Conservation (phyloP, 805 yeast species). For the Yarrowia sp. region DNA sequence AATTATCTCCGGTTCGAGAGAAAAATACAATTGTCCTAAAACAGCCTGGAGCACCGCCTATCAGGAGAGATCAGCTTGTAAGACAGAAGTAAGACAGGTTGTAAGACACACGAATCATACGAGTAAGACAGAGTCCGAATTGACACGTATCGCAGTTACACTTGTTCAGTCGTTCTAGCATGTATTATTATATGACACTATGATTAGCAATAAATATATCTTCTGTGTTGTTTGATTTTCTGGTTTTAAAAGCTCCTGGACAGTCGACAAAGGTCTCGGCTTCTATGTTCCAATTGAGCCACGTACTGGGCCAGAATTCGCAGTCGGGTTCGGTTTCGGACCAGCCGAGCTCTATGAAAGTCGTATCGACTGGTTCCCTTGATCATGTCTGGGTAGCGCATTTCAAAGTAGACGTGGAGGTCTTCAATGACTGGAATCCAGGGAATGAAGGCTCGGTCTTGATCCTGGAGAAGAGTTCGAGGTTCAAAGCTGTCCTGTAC, state of each 20-base stretch:
- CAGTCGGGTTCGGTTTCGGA: conserved; percentile 32
- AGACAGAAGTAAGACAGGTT: too few relatives aligned
- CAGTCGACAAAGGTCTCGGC: background rate
- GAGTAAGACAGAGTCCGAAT: too few relatives aligned
- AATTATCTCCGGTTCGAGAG: too few relatives aligned
- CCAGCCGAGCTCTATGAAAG: conserved; percentile 30
- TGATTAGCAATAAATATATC: conserved; percentile 12
- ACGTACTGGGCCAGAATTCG: conserved; percentile 27
- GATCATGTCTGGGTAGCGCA: conserved; percentile 31
- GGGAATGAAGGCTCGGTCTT: conserved; percentile 33
- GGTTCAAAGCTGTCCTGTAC: conserved; percentile 32
- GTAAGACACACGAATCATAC: too few relatives aligned
- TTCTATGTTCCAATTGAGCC: conserved; percentile 26
- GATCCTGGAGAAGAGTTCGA: conserved; percentile 32
- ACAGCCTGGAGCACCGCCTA: too few relatives aligned
- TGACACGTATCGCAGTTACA: too few relatives aligned
- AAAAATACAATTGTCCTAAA: too few relatives aligned
- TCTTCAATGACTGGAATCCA: conserved; percentile 31
- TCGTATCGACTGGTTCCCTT: conserved; percentile 28
- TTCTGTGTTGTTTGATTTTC: too few relatives aligned
- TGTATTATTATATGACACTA: background rate
- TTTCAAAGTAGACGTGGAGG: conserved; percentile 30
- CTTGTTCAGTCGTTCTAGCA: too few relatives aligned
- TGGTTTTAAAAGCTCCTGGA: conserved; percentile 12
- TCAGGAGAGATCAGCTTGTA: too few relatives aligned